These are phyloP conservation scores for Monocercomonoides exilis DNA, from an alignment of 78 protist genomes.

Conservation along the genomic window DNA sequence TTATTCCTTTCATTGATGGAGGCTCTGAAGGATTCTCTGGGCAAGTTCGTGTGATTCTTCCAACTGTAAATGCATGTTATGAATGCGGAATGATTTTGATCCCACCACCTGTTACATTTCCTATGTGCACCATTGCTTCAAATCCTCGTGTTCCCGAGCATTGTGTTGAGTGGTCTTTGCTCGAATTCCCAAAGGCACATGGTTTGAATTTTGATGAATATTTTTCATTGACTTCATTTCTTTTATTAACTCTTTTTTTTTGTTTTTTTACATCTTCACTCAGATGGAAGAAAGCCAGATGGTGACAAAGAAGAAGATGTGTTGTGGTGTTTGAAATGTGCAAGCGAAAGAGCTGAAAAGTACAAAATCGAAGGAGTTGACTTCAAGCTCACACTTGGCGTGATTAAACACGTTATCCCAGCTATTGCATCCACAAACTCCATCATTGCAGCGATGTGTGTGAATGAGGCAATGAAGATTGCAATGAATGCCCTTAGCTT, in stretches of 20 bases:
- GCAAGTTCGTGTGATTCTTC: conserved; percentile 81
- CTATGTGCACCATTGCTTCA: conserved; percentile 88
- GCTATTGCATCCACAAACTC: conserved; percentile 96
- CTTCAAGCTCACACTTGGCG: conserved; percentile 48
- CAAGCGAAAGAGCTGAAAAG: conserved; percentile 68
- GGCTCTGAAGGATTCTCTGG: conserved; percentile 95
- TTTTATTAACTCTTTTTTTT: background rate
- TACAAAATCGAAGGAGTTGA: conserved; percentile 52
- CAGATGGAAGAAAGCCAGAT: conserved; percentile 38
- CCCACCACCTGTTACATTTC: conserved; percentile 78
- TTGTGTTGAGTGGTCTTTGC: conserved; percentile 77
- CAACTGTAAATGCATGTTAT: conserved; percentile 73
- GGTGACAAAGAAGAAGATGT: conserved; percentile 81
- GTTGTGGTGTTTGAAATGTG: conserved; percentile 65
- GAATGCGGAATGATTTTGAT: conserved; percentile 77
- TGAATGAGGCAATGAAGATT: conserved; percentile 76
- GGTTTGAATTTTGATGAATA: conserved; percentile 78
- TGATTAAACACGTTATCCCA: conserved; percentile 89
- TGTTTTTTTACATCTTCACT: background rate
- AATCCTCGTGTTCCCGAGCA: conserved; percentile 89
- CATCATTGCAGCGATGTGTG: conserved; percentile 67
- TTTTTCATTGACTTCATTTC: conserved; percentile 52
- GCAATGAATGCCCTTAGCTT: conserved; percentile 43
- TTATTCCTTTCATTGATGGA: conserved; percentile 87
- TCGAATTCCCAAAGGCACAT: background rate